phyloP scores from a whole-genome alignment of 2,329 filamentous ascomycete species.

The Elsinoe perseae region DNA sequence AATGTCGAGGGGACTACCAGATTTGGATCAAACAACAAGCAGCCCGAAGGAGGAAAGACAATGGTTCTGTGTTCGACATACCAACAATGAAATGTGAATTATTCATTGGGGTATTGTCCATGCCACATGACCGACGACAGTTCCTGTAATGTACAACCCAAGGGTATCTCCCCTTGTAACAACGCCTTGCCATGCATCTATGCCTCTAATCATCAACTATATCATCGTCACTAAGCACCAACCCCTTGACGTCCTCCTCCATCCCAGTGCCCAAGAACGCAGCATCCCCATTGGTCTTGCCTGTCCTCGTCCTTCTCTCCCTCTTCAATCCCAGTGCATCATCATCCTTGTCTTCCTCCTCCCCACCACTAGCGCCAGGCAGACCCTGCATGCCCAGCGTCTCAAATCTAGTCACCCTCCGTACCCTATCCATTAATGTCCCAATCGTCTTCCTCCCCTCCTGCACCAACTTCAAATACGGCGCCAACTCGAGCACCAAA shows the following conservation, averaged over 20 bases:
- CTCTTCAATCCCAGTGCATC: slow-evolving; percentile 17
- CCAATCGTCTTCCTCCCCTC: slow-evolving; percentile 1
- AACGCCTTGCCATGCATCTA: neutral
- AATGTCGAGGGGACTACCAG: too few relatives aligned
- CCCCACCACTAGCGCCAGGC: slow-evolving; percentile 33
- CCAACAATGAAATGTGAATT: too few relatives aligned
- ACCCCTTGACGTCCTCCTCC: slow-evolving; percentile 27
- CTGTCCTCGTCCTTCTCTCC: slow-evolving; percentile 13
- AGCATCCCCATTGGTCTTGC: slow-evolving; percentile 19
- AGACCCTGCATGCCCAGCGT: slow-evolving; percentile 70
- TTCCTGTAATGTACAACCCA: neutral
- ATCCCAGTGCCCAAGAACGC: slow-evolving; percentile 22
- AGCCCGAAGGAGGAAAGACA: too few relatives aligned
- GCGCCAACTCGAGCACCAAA: slow-evolving; percentile 6
- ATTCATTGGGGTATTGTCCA: too few relatives aligned
- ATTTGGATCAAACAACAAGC: too few relatives aligned
- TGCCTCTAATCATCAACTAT: slow-evolving; percentile 35
- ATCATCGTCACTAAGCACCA: slow-evolving; percentile 42
- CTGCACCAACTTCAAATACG: slow-evolving; percentile 10
- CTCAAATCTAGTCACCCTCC: slow-evolving; percentile 51
- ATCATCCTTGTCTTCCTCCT: slow-evolving; percentile 19
- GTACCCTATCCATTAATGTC: slow-evolving; percentile 28
- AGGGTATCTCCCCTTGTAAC: neutral
- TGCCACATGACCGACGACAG: too few relatives aligned
- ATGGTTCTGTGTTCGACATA: too few relatives aligned